A percentile compares a stretch with the other conserved stretches of the same genome.
phyloP scores from a whole-genome alignment of 2,329 filamentous ascomycete species.

The Mycogone perniciosa region DNA sequence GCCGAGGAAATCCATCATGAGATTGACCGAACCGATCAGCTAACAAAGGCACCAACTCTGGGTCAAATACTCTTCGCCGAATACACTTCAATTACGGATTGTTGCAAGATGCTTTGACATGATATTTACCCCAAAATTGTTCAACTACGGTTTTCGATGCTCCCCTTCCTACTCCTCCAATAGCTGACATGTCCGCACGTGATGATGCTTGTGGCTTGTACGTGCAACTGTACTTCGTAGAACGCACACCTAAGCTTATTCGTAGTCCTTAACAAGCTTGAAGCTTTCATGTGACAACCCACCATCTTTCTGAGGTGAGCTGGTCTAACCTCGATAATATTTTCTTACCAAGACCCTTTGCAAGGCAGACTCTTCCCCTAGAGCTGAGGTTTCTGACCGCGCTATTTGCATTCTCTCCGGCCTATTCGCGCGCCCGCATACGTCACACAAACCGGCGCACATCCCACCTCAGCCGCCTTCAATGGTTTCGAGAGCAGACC shows the following conservation, averaged over 20 bases:
- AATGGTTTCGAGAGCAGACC: conserved; percentile 27
- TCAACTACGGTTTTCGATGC: background rate
- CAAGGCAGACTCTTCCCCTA: conserved; percentile 1
- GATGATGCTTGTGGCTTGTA: background rate
- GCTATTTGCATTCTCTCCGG: background rate
- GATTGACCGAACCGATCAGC: too few species aligned
- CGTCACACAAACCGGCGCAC: conserved; percentile 3
- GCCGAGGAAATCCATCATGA: too few species aligned
- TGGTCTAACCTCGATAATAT: background rate
- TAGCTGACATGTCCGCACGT: background rate
- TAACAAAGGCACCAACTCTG: too few species aligned
- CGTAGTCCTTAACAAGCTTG: background rate
- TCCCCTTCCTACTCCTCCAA: background rate
- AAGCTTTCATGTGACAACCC: conserved; percentile 12
- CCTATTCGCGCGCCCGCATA: background rate
- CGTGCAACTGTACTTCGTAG: background rate
- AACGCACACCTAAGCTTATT: background rate
- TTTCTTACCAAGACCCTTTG: background rate
- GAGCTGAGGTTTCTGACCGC: background rate
- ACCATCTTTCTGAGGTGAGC: background rate
- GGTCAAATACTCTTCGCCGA: too few species aligned
- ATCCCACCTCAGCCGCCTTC: conserved; percentile 16
- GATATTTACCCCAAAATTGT: background rate
- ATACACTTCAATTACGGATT: background rate
- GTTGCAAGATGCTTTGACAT: background rate